Conservation (phyloP, 805 yeast genomes). For the Kodamaea hsintzibuensis region DNA sequence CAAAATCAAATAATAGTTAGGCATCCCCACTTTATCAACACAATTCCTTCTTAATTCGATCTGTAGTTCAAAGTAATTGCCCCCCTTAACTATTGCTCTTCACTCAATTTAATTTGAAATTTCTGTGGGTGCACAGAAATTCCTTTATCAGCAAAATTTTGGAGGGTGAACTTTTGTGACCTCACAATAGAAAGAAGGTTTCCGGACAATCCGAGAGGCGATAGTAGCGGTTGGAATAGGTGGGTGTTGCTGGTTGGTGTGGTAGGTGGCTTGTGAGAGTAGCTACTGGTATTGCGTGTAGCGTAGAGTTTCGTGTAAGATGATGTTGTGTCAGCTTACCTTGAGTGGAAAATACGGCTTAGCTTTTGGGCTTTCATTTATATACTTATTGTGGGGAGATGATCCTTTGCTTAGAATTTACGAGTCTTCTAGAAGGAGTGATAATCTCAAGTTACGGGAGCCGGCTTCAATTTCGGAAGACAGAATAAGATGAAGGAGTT, state of each 20-base stretch:
- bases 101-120: not conserved
- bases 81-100: not conserved
- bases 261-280: not conserved
- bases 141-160: slow-evolving; percentile 1
- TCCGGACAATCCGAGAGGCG: not conserved
- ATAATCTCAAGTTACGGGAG: too few relatives aligned
- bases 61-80: not conserved
- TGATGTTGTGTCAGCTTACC: too few relatives aligned
- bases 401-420: not conserved
- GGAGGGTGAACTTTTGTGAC: not conserved
- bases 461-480: too few relatives aligned
- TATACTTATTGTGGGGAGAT: not conserved
- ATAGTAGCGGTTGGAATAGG: not conserved
- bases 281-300: not conserved
- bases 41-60: not conserved
- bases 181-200: not conserved
- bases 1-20: slow-evolving; percentile 2
- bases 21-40: not conserved
- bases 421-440: not conserved
- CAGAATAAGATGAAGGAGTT: too few relatives aligned
- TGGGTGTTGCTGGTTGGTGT: not conserved
- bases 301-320: too few relatives aligned
- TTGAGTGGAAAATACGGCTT: not conserved
- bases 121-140: not conserved
- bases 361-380: not conserved